These are phyloP conservation scores for Scedosporium apiospermum DNA, from an alignment of 2,329 filamentous ascomycete species.

Conservation along the genomic window DNA sequence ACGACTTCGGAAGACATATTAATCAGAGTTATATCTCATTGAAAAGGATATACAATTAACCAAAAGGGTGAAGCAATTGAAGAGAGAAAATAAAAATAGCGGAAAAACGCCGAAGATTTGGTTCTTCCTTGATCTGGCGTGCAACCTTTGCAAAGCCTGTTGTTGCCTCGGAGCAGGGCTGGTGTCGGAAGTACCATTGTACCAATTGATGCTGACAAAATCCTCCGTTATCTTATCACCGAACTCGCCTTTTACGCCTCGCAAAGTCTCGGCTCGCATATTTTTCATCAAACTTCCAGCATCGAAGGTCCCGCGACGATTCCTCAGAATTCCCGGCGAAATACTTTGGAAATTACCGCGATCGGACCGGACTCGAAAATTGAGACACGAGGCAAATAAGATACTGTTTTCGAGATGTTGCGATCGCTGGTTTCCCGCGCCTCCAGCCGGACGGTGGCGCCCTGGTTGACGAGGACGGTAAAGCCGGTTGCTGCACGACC, in stretches of 20 bases:
- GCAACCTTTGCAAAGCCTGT: too few species aligned
- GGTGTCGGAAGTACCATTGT: too few species aligned
- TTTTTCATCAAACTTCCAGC: background rate
- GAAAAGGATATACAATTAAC: too few species aligned
- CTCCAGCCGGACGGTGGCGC: background rate
- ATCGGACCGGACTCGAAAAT: background rate
- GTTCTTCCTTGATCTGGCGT: too few species aligned
- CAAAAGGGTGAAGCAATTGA: too few species aligned
- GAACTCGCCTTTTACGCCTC: background rate
- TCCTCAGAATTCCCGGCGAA: background rate
- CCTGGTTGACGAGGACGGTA: background rate
- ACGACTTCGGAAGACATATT: background rate
- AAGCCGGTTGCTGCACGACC: background rate
- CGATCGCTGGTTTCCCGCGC: slow-evolving; percentile 6
- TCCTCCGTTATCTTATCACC: background rate
- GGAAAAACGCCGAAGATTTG: too few species aligned
- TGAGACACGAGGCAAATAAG: background rate
- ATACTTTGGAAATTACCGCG: background rate
- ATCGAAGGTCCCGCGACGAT: background rate
- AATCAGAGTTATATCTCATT: too few species aligned
- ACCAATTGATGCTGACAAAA: too few species aligned
- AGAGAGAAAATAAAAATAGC: too few species aligned
- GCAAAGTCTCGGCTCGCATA: background rate
- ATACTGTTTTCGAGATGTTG: slow-evolving; percentile 1
- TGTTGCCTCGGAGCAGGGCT: too few species aligned